Base-by-base conservation (phyloP, 257 asterid genomes). In the Linaria vulgaris region DNA sequence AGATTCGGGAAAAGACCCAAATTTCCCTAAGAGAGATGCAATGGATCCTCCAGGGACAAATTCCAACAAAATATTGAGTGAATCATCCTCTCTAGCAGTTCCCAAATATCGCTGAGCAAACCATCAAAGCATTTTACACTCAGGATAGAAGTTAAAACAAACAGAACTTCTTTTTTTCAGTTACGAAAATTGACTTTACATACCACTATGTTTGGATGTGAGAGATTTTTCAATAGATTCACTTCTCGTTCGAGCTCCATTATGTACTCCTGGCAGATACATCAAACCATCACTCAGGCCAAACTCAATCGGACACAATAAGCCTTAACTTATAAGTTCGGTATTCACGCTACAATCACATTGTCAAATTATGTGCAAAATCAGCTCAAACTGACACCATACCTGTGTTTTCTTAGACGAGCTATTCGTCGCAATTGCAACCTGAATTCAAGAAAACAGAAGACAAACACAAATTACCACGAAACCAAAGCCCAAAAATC, bases 21-120 rank as follows among this genome's bases (percentile, higher is more conserved):
- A 90, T 62, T 87, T 90, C 56, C 95, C 97, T 78, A 90, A 67
- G 56, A 90, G 97, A 27, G 97, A 90, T 23, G 97, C 83, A 70
- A 90, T 90, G 57, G 96, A 87, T 67, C 97, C 97, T 49, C 97
- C 97, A 5, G 97, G 90, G 27, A 90, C 97, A 80, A 90, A 90
- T 76, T 90, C 97, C 74, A 90, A 75, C 67, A 90, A 79, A 78
- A 90, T 90, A 79, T 90, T 83, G 76, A 90, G 45, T 8, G 97
- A 83, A 67, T 79, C 95, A 37, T 67, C 82, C 74, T 90, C 97
- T 69, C 96, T 79, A 60, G 87, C 95, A 70, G 96, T 90, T 56
- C 97, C 97, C 76, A 90, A 73, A 78, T 90, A 90, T 72, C 97
- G 85, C 97, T 90, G 83, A 61, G 47, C 59, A 75, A 66, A n/a